phyloP scores from a whole-genome alignment of 1,284 basidiomycete genomes.

The Trichosporon coremiiforme region DNA sequence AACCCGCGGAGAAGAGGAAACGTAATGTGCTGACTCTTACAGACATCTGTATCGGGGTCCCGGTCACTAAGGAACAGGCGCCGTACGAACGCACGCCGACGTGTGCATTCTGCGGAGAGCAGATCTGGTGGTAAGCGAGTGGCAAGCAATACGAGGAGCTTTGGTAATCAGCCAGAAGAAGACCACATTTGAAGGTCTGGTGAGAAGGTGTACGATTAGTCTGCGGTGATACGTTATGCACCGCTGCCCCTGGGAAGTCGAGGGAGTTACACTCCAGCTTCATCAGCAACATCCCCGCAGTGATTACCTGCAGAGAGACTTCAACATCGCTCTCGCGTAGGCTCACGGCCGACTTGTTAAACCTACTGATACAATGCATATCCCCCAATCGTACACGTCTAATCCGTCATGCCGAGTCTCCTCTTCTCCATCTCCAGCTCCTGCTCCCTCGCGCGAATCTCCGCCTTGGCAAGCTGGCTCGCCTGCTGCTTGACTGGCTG shows the following conservation, averaged over 20 bases:
- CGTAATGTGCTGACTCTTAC: neutral
- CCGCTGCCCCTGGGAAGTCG: no score
- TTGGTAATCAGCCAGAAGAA: no score
- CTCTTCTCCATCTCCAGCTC: conserved; percentile 85
- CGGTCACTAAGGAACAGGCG: neutral
- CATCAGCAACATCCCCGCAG: neutral
- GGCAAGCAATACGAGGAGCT: neutral
- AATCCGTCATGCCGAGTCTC: conserved; percentile 59
- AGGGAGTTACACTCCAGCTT: no score
- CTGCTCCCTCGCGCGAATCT: conserved; percentile 86
- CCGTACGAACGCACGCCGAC: neutral
- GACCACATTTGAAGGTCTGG: no score
- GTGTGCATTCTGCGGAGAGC: neutral
- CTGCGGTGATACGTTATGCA: neutral
- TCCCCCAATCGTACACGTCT: conserved; percentile 17
- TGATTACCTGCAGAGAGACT: no score
- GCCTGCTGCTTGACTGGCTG: conserved; percentile 95
- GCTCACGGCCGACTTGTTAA: no score
- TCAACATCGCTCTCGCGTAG: no score
- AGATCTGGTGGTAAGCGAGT: neutral
- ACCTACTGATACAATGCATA: conserved; percentile 25
- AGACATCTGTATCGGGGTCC: neutral
- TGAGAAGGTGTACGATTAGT: neutral
- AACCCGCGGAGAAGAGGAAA: no score
- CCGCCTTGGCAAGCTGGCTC: conserved; percentile 80